phyloP scores from a whole-genome alignment of 2,329 filamentous ascomycete genomes.

The Furcasterigmium furcatum region DNA sequence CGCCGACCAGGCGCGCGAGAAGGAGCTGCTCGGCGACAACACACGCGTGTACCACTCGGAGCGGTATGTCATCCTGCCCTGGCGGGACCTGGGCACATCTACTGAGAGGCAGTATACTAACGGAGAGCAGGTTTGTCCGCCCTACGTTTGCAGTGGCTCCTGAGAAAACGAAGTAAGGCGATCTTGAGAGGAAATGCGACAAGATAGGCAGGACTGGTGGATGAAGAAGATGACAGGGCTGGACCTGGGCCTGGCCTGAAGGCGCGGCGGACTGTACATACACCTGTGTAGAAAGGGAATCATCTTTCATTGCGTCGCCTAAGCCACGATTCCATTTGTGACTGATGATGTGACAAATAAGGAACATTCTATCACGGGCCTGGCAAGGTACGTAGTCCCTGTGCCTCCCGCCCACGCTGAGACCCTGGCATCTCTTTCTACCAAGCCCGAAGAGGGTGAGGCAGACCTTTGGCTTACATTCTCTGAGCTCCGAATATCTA shows the following conservation, averaged over 20 bases:
- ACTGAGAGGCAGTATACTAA: background rate
- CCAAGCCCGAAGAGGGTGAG: too few relatives aligned
- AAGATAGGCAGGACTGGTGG: background rate
- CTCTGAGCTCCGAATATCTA: too few relatives aligned
- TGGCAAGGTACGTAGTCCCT: too few relatives aligned
- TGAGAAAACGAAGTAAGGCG: constrained; percentile 55
- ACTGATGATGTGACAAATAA: too few relatives aligned
- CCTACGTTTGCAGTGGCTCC: constrained; percentile 77
- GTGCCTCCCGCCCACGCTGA: too few relatives aligned
- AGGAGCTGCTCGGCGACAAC: constrained; percentile 82
- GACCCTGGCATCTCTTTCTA: too few relatives aligned
- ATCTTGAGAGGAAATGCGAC: too few relatives aligned
- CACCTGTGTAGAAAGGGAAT: background rate
- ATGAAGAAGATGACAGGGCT: background rate
- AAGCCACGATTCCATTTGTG: too few relatives aligned
- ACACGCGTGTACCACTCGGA: constrained; percentile 85
- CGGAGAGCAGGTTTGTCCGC: constrained; percentile 72
- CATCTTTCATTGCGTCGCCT: background rate
- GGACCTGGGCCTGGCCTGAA: background rate
- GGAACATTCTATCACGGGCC: too few relatives aligned
- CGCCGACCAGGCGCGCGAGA: constrained; percentile 86
- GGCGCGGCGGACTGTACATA: background rate
- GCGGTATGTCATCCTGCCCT: constrained; percentile 56
- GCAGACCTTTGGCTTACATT: too few relatives aligned
- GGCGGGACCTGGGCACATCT: too few relatives aligned